Conservation (phyloP, 108 stramenopile species). For the Skeletonema grethae region DNA sequence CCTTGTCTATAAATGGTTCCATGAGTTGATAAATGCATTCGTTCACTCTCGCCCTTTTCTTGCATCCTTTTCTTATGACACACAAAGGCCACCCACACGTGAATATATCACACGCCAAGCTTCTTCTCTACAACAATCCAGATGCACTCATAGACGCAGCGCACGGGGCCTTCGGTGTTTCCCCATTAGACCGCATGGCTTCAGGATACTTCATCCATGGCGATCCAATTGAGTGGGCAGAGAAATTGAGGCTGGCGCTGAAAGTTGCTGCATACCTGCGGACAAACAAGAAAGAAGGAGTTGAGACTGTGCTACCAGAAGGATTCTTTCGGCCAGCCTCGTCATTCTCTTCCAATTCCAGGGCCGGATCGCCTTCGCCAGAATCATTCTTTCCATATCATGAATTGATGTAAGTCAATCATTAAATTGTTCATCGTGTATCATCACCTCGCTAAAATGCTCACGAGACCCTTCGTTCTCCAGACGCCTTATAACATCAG, state of each 20-base stretch:
- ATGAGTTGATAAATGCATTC: background rate
- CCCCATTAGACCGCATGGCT: constrained; percentile 47
- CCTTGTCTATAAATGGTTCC: too few relatives aligned
- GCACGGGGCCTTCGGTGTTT: constrained; percentile 39
- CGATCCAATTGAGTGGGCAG: constrained; percentile 43
- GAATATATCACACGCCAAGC: constrained; percentile 33
- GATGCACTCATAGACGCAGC: constrained; percentile 45
- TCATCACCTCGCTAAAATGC: too few relatives aligned
- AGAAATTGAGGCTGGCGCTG: constrained; percentile 49
- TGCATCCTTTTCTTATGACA: background rate
- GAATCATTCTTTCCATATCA: constrained; percentile 52
- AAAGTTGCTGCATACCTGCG: constrained; percentile 30
- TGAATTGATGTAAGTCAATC: constrained; percentile 26
- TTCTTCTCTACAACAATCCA: constrained; percentile 30
- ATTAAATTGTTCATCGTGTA: too few relatives aligned
- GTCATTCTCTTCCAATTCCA: constrained; percentile 15
- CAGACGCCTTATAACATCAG: constrained; percentile 28
- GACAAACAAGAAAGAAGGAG: constrained; percentile 21
- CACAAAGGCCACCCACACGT: background rate
- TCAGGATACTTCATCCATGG: constrained; percentile 53
- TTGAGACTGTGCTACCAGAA: background rate
- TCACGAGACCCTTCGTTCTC: too few relatives aligned
- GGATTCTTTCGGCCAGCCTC: constrained; percentile 22
- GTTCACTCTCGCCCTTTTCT: background rate
- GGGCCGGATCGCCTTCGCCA: constrained; percentile 12